phyloP scores from a whole-genome alignment of 2,329 filamentous ascomycete species.

The Dryadomyces quercivorus region DNA sequence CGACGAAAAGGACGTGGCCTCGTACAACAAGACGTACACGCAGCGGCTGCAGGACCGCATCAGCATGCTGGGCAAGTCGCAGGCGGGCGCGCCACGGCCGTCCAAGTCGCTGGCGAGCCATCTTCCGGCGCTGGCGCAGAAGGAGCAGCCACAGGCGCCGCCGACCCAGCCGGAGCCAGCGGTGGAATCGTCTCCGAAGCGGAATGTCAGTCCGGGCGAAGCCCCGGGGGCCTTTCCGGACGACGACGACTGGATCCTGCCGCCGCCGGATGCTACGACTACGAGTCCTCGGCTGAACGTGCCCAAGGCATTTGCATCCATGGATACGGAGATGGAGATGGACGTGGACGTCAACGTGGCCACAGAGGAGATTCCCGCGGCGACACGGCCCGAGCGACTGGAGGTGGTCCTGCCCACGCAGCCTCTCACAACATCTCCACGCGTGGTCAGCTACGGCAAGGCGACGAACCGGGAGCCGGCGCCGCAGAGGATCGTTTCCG shows the following conservation, averaged over 20 bases:
- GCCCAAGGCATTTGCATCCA: slow-evolving; percentile 36
- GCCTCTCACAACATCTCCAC: slow-evolving; percentile 7
- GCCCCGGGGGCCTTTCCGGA: slow-evolving; percentile 51
- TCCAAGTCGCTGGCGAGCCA: slow-evolving; percentile 34
- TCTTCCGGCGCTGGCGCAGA: slow-evolving; percentile 25
- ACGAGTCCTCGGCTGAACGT: slow-evolving; percentile 38
- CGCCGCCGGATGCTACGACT: slow-evolving; percentile 30
- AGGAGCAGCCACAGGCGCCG: slow-evolving; percentile 8
- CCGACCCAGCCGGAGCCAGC: slow-evolving; percentile 2
- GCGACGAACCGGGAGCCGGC: slow-evolving; percentile 27
- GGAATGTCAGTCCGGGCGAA: slow-evolving; percentile 9
- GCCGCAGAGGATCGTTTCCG: slow-evolving; percentile 47
- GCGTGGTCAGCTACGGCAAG: slow-evolving; percentile 36
- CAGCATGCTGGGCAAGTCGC: slow-evolving; percentile 53
- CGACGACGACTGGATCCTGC: slow-evolving; percentile 52
- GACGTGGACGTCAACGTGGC: slow-evolving; percentile 22
- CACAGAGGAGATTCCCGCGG: slow-evolving; percentile 21
- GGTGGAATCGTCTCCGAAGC: slow-evolving; percentile 7
- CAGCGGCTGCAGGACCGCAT: slow-evolving; percentile 90
- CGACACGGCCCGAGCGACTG: slow-evolving; percentile 17
- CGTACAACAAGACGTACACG: slow-evolving; percentile 82
- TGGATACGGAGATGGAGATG: neutral
- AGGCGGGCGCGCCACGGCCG: slow-evolving; percentile 31
- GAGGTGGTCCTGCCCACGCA: slow-evolving; percentile 23
- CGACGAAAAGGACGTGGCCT: slow-evolving; percentile 34